These are phyloP conservation scores for Nidula microcarpa DNA, from an alignment of 768 basidiomycete species.

Conservation along the genomic window DNA sequence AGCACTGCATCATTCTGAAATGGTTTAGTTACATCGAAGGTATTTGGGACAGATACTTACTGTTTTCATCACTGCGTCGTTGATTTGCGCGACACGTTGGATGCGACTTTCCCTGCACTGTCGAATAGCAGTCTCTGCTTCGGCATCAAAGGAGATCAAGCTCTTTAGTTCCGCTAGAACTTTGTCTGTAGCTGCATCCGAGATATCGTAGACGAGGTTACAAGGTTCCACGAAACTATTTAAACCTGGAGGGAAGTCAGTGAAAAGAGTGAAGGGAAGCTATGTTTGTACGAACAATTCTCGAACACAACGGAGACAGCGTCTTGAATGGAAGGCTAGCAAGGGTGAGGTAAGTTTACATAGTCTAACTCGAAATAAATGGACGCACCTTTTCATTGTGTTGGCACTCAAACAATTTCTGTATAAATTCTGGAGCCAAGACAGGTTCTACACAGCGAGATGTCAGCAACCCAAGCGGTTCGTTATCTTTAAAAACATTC, in stretches of 20 bases:
- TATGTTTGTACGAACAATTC: slow-evolving; percentile 38
- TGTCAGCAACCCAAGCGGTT: no score
- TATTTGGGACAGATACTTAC: slow-evolving; percentile 28
- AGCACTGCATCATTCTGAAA: slow-evolving; percentile 41
- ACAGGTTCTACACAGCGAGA: slow-evolving; percentile 49
- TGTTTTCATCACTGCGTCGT: slow-evolving; percentile 36
- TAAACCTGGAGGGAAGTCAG: slow-evolving; percentile 40
- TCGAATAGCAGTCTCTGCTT: slow-evolving; percentile 34
- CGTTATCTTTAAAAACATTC: slow-evolving; percentile 3
- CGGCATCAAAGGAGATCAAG: slow-evolving; percentile 22
- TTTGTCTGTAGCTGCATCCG: slow-evolving; percentile 35
- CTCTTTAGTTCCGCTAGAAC: slow-evolving; percentile 34
- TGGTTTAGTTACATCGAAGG: not conserved
- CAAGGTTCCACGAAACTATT: slow-evolving; percentile 61
- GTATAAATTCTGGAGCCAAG: slow-evolving; percentile 53
- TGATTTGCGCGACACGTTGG: slow-evolving; percentile 33
- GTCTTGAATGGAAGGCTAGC: slow-evolving; percentile 73
- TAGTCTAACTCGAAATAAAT: not conserved
- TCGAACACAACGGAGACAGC: slow-evolving; percentile 62
- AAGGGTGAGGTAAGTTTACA: not conserved
- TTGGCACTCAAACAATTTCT: slow-evolving; percentile 67
- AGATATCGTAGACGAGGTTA: slow-evolving; percentile 49
- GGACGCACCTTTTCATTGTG: slow-evolving; percentile 74
- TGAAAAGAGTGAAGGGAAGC: not conserved
- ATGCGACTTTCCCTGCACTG: slow-evolving; percentile 43